Evolutionary conservation across 805 yeast species (phyloP).

Genomic region (Ogataea degrootiae): DNA sequence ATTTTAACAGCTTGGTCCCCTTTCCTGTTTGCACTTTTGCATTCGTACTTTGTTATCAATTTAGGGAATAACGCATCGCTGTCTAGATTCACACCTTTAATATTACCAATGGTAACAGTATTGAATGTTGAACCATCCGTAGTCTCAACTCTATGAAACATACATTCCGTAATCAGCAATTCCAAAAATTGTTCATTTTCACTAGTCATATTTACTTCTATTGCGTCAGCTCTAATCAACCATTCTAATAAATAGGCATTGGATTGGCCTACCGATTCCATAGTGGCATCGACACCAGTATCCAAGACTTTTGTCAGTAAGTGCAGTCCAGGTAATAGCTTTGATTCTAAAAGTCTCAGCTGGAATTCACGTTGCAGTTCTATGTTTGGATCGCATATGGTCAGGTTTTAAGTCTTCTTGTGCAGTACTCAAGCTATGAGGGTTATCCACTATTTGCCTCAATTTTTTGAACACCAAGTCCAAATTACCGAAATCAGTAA

Average conservation of each 20-base stretch:
- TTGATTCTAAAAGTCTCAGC: constrained; percentile 33
- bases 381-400: constrained; percentile 40
- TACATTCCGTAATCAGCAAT: constrained; percentile 57
- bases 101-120: constrained; percentile 48
- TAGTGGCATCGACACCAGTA: constrained; percentile 14
- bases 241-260: constrained; percentile 40
- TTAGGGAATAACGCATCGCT: constrained; percentile 61
- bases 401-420: constrained; percentile 35
- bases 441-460: constrained; percentile 2
- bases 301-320: constrained; percentile 38
- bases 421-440: constrained; percentile 5
- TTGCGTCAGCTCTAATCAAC: constrained; percentile 61
- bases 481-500: constrained; percentile 65
- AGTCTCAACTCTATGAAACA: constrained; percentile 57
- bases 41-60: constrained; percentile 49
- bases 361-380: constrained; percentile 24
- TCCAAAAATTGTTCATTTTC: constrained; percentile 62
- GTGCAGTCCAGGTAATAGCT: constrained; percentile 38
- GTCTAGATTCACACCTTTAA: constrained; percentile 68
- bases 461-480: constrained; percentile 16
- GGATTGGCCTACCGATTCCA: constrained; percentile 20
- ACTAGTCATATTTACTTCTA: constrained; percentile 65
- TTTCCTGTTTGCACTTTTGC: neutral
- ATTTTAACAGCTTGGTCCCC: constrained; percentile 11
- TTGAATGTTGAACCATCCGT: constrained; percentile 66